Percentiles rank a stretch among this genome's conserved stretches.
Conservation (phyloP, 345 rosid genomes). For the Salix viminalis region DNA sequence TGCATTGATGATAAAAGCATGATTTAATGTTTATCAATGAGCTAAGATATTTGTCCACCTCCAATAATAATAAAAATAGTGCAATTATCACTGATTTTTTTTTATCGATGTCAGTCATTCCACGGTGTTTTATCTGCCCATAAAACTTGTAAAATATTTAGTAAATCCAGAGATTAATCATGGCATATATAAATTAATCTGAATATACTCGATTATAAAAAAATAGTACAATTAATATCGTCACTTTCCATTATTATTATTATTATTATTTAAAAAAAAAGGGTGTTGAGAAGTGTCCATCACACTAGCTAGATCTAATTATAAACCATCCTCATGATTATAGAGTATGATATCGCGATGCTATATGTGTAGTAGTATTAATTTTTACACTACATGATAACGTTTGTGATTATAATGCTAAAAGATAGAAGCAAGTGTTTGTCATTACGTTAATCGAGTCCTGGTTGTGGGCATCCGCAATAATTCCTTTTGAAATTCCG, state of each 20-base stretch:
- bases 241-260: background rate
- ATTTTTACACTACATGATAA: background rate
- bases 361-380: background rate
- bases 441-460: conserved; percentile 7
- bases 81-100: too few species aligned
- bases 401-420: background rate
- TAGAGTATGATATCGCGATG: background rate
- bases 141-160: too few species aligned
- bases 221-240: too few species aligned
- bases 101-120: too few species aligned
- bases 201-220: too few species aligned
- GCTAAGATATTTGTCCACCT: background rate
- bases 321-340: background rate
- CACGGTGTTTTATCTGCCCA: rapidly evolving
- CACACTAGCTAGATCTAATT: background rate
- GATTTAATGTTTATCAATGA: background rate
- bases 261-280: too few species aligned
- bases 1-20: background rate
- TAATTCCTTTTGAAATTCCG: background rate
- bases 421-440: background rate
- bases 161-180: too few species aligned
- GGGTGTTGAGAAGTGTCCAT: background rate
- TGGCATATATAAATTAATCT: too few species aligned
- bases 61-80: too few species aligned
- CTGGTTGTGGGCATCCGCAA: background rate